Evolutionary conservation across 2,329 filamentous ascomycete species (phyloP), one percentile per base, ranked within the genome.

Genomic region (Penicillium polonicum): DNA sequence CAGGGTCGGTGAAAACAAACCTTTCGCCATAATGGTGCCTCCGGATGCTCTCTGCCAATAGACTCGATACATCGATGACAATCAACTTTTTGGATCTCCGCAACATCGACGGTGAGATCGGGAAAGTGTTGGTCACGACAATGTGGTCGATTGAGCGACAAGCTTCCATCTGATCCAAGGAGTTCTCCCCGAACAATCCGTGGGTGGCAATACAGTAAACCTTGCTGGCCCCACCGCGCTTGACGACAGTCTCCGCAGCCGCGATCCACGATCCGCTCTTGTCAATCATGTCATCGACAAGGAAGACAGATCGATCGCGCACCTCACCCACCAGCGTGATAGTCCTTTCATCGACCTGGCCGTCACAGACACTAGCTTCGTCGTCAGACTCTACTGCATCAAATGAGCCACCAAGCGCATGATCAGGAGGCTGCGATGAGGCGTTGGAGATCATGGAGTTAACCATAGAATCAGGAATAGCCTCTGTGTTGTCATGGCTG

Each of bases 251-350:
- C 80, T 99, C 94, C 13, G 94, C 94, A 7, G 94, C 94, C 6
- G 93, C 93, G 65, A 99, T 95, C 94, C 94, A 99, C 7, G 91
- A 96, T 15, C 89, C 91, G 10, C 92, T 88, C 79, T 96, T 97
- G 78, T 99, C 94, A 70, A 99, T 97, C 90, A 99, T 97, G 74
- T 99, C 94, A 73, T 99, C 94, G 49, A 99, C 90, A 60, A 99
- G 92, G 72, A 99, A 89, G 53, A 97, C 94, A 0, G 91, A 88
- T 58, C 91, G 86, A 71, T 91, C 87, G 70, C 87, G 89, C 59
- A 99, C 94, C 68, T 97, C 91, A 60, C 94, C 94, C 15, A 99
- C 94, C n/a, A 99, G 82, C 0, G 94, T 99, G 68, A 99, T 95
- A 80, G 93, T 96, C 70, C 92, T 92, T 78, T 99, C 94, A 23